These are phyloP conservation scores for Auriscalpium orientale DNA, from an alignment of 768 basidiomycete genomes.

Conservation along the genomic window DNA sequence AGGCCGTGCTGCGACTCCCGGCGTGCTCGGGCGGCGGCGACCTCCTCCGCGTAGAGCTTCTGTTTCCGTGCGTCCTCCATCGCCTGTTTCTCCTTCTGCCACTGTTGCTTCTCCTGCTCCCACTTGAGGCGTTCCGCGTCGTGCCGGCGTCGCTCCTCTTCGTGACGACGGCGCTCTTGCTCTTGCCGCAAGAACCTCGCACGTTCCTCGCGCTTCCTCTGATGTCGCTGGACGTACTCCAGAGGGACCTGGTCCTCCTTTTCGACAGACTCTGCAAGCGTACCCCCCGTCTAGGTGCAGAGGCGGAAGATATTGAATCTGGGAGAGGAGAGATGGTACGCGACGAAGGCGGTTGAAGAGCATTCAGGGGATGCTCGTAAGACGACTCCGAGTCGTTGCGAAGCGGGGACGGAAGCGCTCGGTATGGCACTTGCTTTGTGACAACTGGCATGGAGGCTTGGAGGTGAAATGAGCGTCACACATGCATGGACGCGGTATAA, in stretches of 20 bases:
- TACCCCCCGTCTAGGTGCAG: slow-evolving; percentile 39
- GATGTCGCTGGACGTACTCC: slow-evolving; percentile 52
- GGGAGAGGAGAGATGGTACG: slow-evolving; percentile 2
- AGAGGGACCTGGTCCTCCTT: slow-evolving; percentile 64
- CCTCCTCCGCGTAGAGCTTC: slow-evolving; percentile 11
- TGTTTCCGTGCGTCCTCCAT: slow-evolving; percentile 35
- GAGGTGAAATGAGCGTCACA: slow-evolving; percentile 11
- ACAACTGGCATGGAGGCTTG: slow-evolving; percentile 10
- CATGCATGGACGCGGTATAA: slow-evolving; percentile 13
- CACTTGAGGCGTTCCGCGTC: slow-evolving; percentile 38
- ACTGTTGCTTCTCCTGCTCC: slow-evolving; percentile 33
- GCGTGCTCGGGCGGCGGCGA: slow-evolving; percentile 11
- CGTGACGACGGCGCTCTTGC: slow-evolving; percentile 42
- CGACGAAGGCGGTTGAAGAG: background rate
- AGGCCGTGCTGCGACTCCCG: slow-evolving; percentile 1
- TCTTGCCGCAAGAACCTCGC: slow-evolving; percentile 54
- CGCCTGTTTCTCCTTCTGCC: slow-evolving; percentile 37
- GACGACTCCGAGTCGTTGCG: slow-evolving; percentile 32
- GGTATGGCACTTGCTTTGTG: slow-evolving; percentile 23
- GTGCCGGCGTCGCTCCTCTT: slow-evolving; percentile 32
- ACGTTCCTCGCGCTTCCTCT: slow-evolving; percentile 64
- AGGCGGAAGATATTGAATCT: background rate
- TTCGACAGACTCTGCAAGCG: slow-evolving; percentile 54
- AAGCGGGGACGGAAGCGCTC: slow-evolving; percentile 42
- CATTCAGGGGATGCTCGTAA: slow-evolving; percentile 5